phyloP scores from a whole-genome alignment of 768 basidiomycete genomes.

The Boletus tomentosulus region DNA sequence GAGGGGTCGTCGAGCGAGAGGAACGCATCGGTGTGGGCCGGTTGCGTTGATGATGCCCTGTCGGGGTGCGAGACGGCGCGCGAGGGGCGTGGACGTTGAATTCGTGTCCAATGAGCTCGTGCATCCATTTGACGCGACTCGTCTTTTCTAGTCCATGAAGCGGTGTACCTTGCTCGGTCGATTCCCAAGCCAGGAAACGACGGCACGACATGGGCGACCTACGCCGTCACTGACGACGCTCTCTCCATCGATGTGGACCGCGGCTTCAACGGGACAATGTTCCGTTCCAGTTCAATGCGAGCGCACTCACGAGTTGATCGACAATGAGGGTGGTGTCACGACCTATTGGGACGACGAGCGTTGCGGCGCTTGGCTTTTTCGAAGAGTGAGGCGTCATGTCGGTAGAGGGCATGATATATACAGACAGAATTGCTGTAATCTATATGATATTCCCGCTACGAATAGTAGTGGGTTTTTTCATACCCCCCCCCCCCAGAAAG shows the following conservation, averaged over 20 bases:
- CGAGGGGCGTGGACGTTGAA: too few species aligned
- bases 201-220: slow-evolving; percentile 6
- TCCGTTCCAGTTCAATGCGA: slow-evolving; percentile 9
- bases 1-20: too few species aligned
- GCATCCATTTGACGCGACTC: background rate
- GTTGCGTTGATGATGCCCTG: too few species aligned
- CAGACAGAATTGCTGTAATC: too few species aligned
- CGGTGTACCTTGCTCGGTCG: slow-evolving; percentile 13
- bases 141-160: slow-evolving; percentile 5
- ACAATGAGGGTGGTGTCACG: slow-evolving; percentile 12
- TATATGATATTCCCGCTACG: too few species aligned
- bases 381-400: background rate
- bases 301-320: background rate
- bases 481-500: too few species aligned
- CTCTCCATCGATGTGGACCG: background rate
- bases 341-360: slow-evolving; percentile 8
- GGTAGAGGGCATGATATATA: too few species aligned
- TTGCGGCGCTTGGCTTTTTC: background rate
- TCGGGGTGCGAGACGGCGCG: too few species aligned
- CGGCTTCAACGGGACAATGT: background rate
- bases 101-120: too few species aligned
- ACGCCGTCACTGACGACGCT: slow-evolving; percentile 10
- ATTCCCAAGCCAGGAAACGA: background rate
- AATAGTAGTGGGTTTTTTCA: too few species aligned
- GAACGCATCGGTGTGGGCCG: too few species aligned